phyloP scores from a whole-genome alignment of 2,329 filamentous ascomycete genomes.

The Pseudogymnoascus sp. region DNA sequence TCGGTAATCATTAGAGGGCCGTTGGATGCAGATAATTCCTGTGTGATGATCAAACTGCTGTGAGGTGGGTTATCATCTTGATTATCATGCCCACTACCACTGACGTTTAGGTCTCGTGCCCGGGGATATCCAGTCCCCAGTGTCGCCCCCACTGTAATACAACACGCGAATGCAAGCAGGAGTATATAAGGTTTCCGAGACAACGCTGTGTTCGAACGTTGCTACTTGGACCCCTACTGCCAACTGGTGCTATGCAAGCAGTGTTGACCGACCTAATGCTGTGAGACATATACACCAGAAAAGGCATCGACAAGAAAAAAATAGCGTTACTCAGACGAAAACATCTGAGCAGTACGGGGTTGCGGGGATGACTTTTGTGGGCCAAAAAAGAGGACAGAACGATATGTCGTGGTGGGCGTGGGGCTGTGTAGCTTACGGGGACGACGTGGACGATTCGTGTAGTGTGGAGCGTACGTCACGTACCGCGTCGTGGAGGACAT shows the following conservation, averaged over 20 bases:
- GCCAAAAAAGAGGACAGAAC: constrained; percentile 2
- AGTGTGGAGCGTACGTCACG: constrained; percentile 6
- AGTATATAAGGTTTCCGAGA: constrained; percentile 1
- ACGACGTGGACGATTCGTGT: constrained; percentile 5
- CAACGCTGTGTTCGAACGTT: constrained; percentile 1
- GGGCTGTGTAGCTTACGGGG: constrained; percentile 3
- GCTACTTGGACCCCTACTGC: constrained; percentile 1
- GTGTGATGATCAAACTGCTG: neutral
- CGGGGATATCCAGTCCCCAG: neutral
- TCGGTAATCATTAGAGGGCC: neutral
- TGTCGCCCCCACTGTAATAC: neutral
- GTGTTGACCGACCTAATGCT: neutral
- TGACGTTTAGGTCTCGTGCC: neutral
- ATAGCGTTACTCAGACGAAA: neutral
- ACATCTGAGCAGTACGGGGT: neutral
- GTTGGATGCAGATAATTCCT: neutral
- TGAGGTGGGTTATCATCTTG: neutral
- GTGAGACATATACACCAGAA: neutral
- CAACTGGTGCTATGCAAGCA: constrained; percentile 1
- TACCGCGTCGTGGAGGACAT: neutral
- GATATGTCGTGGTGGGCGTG: neutral
- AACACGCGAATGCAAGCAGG: neutral
- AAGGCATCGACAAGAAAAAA: neutral
- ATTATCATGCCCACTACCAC: neutral
- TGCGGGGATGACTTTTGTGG: constrained; percentile 2